Evolutionary conservation across 2,329 filamentous ascomycete genomes (phyloP), one percentile per base, ranked within the genome.

Genomic region (Epichloe coenophiala): DNA sequence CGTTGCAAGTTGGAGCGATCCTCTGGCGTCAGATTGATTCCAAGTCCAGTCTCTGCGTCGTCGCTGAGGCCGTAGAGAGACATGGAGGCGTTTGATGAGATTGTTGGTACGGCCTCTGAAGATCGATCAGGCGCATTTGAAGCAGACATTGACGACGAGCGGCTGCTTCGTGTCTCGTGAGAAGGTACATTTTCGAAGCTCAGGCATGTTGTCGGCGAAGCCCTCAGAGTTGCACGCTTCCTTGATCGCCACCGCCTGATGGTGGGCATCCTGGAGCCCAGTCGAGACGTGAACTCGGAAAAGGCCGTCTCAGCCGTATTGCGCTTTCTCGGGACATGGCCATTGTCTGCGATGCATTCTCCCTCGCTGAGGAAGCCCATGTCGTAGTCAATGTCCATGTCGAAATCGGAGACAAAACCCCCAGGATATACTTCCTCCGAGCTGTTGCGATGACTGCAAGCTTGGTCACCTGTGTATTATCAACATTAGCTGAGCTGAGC

Each of bases 171-270:
- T 3, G 83, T 75, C 7, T 81, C 76, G 46, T 77, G 73, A 2
- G 83, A 84, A 17, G 72, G 83, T 80, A 83, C 81, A 51, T 83
- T 86, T 61, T 95, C 89, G 47, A 95, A 77, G 15, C 80, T 87
- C 23, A 91, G 76, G 60, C 96, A 91, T 41, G 93, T 95, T 55
- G 84, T 83, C 0, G 88, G 85, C 0, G 71, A 74, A 12, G 72
- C 67, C 44, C 71, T 70, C 13, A 69, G 63, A 49, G 70, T 71
- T n/a, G 68, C 62, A 36, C 71, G 70, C 53, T 69, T 71, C 37
- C 63, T 66, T 0, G 71, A 68, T 51, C 68, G 73, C 75, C 75
- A 78, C 19, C 73, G 72, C 1, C 70, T 66, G 40, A 80, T 65
- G 48, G 71, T 71, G 21, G 75, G 71, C 45, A 81, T 75, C 56